These are phyloP conservation scores for Thozetella sp. DNA, from an alignment of 495 filamentous ascomycete genomes.

Conservation along the genomic window DNA sequence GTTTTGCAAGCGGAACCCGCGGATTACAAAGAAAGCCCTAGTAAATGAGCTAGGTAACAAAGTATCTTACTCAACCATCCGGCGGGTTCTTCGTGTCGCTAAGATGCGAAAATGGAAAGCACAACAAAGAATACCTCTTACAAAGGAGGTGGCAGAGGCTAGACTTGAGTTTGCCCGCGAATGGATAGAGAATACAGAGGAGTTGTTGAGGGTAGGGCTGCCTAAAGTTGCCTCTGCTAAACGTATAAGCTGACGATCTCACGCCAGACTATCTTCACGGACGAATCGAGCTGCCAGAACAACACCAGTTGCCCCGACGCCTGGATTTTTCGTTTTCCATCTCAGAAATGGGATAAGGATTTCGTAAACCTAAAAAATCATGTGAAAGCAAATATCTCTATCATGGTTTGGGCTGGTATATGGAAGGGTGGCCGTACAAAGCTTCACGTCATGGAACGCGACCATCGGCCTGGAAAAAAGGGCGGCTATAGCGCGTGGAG, in stretches of 20 bases:
- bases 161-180: constrained; percentile 6
- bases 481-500: constrained; percentile 10
- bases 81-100: neutral
- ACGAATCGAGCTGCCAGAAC: constrained; percentile 20
- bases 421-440: constrained; percentile 5
- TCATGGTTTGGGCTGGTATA: constrained; percentile 20
- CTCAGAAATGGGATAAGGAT: constrained; percentile 15
- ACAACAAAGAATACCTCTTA: constrained; percentile 8
- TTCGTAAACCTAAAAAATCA: constrained; percentile 17
- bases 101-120: constrained; percentile 5
- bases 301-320: constrained; percentile 10
- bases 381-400: constrained; percentile 13
- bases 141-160: constrained; percentile 9
- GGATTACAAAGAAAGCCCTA: too few relatives aligned
- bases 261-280: constrained; percentile 15
- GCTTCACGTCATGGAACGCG: constrained; percentile 1
- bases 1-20: too few relatives aligned
- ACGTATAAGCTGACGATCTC: neutral
- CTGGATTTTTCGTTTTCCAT: constrained; percentile 12
- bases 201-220: constrained; percentile 8
- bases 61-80: neutral
- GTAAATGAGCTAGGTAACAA: constrained; percentile 12
- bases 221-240: constrained; percentile 13
- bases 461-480: neutral
- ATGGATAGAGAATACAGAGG: constrained; percentile 4